Percentiles rank a stretch among this genome's conserved stretches.
These are phyloP conservation scores for Cupressus sempervirens DNA, from an alignment of 75 land plant species.

Conservation along the genomic window DNA sequence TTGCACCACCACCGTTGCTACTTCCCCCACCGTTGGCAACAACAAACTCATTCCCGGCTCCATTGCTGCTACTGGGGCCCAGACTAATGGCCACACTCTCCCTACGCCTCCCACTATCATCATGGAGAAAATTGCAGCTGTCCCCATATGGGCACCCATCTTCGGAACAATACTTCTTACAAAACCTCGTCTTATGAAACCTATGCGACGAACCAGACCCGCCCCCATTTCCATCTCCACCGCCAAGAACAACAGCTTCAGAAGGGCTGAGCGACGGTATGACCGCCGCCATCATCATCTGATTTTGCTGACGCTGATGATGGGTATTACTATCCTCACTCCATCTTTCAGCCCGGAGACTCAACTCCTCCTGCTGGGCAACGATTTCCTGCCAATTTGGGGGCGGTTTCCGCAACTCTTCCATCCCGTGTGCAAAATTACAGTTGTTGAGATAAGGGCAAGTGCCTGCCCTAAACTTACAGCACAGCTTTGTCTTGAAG, in stretches of 20 bases:
- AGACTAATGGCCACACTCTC: slow-evolving; percentile 18
- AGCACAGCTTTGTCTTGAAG: neutral
- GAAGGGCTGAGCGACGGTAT: neutral
- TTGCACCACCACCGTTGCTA: neutral
- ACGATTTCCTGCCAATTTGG: slow-evolving; percentile 15
- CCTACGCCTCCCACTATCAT: slow-evolving; percentile 11
- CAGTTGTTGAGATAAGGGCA: slow-evolving; percentile 44
- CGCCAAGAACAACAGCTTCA: neutral
- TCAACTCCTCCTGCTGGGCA: neutral
- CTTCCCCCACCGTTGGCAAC: neutral
- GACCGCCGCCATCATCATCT: neutral
- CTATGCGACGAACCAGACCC: slow-evolving; percentile 15
- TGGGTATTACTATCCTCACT: neutral
- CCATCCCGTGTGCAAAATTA: slow-evolving; percentile 49
- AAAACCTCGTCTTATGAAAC: slow-evolving; percentile 39
- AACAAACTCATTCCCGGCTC: neutral
- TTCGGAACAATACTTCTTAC: slow-evolving; percentile 33
- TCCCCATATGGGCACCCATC: slow-evolving; percentile 42
- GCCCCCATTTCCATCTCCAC: slow-evolving; percentile 21
- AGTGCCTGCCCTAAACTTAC: slow-evolving; percentile 37
- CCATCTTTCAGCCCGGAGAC: neutral
- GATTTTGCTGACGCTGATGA: neutral
- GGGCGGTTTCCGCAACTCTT: slow-evolving; percentile 46
- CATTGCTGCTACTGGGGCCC: neutral
- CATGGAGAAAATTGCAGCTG: slow-evolving; percentile 37